These are phyloP conservation scores for Fusarium chuoi DNA, from an alignment of 2,329 filamentous ascomycete genomes.

Conservation along the genomic window DNA sequence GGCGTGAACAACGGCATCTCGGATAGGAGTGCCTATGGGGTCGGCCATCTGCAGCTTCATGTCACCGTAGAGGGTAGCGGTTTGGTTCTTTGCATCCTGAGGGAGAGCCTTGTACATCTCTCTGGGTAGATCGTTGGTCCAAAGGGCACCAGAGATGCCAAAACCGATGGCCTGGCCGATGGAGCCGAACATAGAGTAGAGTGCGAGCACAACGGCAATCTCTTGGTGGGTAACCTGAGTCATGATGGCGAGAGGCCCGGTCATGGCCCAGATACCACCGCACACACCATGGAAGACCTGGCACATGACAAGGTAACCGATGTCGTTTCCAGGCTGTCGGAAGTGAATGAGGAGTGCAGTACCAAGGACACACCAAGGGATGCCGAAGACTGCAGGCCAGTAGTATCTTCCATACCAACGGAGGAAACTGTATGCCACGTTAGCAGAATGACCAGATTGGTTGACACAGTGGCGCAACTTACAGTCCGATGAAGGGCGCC, in stretches of 20 bases:
- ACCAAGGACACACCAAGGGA: slow-evolving; percentile 65
- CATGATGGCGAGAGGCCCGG: slow-evolving; percentile 44
- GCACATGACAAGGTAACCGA: slow-evolving; percentile 59
- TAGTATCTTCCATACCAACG: slow-evolving; percentile 62
- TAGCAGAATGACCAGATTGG: background rate
- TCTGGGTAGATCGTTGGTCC: slow-evolving; percentile 47
- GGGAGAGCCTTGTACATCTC: slow-evolving; percentile 65
- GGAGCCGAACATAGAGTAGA: slow-evolving; percentile 45
- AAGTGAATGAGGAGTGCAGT: slow-evolving; percentile 55
- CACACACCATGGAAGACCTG: slow-evolving; percentile 62
- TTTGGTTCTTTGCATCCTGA: slow-evolving; percentile 47
- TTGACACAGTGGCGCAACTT: background rate
- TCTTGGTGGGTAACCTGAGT: slow-evolving; percentile 46
- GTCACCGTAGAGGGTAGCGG: slow-evolving; percentile 63
- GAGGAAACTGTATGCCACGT: slow-evolving; percentile 50
- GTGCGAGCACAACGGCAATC: slow-evolving; percentile 47
- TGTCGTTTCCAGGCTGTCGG: slow-evolving; percentile 50
- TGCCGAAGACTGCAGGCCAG: slow-evolving; percentile 57
- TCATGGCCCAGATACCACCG: slow-evolving; percentile 61
- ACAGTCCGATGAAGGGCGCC: slow-evolving; percentile 56
- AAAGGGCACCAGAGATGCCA: slow-evolving; percentile 47
- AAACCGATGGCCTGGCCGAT: slow-evolving; percentile 48
- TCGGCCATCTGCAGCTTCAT: slow-evolving; percentile 64
- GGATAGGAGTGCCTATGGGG: slow-evolving; percentile 54
- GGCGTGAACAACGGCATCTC: slow-evolving; percentile 66